Conservation (phyloP, 192 early-diverging fungal genomes). For the Powellomyces hirtus region DNA sequence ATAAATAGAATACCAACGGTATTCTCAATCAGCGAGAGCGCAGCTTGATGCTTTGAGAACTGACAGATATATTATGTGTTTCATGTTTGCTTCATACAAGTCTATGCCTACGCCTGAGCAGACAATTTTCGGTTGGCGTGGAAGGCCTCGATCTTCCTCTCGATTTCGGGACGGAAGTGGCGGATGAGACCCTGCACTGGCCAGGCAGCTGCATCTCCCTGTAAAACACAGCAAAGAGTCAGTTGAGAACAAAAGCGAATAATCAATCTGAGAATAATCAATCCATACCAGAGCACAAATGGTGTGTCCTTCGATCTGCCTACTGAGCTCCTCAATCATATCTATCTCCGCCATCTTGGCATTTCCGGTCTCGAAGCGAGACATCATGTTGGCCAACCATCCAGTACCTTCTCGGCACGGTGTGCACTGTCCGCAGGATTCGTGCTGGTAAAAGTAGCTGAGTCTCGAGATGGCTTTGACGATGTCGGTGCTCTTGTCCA, state of each 20-base stretch:
- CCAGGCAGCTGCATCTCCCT: constrained; percentile 98
- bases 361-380: constrained; percentile 85
- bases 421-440: constrained; percentile 98
- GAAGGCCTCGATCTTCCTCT: constrained; percentile 51
- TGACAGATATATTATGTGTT: no score
- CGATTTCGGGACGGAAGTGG: constrained; percentile 86
- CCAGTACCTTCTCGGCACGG: constrained; percentile 95
- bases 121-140: not conserved
- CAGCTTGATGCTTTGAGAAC: no score
- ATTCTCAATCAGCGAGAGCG: no score
- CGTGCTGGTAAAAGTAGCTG: constrained; percentile 94
- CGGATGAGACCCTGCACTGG: constrained; percentile 94
- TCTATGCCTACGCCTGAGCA: constrained; percentile 7
- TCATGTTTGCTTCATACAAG: no score
- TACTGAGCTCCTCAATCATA: constrained; percentile 89
- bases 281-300: constrained; percentile 84
- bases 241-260: not conserved
- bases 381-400: constrained; percentile 97
- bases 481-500: constrained; percentile 97
- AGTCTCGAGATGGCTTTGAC: constrained; percentile 90
- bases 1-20: no score
- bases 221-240: not conserved
- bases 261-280: not conserved
- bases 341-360: constrained; percentile 87
- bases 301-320: constrained; percentile 99